These are phyloP conservation scores for Rugonectria rugulosa DNA, from an alignment of 2,329 filamentous ascomycete species.

Conservation along the genomic window DNA sequence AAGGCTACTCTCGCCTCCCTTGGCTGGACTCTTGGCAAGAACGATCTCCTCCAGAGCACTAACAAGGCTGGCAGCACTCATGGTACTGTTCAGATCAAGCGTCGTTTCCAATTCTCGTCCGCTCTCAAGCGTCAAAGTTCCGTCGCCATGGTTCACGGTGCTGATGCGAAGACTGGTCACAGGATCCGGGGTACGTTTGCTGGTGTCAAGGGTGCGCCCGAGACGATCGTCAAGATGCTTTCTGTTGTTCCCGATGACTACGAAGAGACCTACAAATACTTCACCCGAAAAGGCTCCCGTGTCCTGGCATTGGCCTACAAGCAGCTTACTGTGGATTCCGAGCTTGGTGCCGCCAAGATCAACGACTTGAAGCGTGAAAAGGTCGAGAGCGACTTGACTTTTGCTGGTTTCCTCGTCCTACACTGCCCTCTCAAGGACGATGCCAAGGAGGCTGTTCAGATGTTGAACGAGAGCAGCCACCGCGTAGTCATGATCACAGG, in stretches of 20 bases:
- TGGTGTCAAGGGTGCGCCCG: constrained; percentile 94
- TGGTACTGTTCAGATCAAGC: constrained; percentile 91
- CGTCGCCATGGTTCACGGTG: constrained; percentile 80
- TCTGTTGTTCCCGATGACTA: constrained; percentile 84
- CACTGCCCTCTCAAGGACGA: constrained; percentile 97
- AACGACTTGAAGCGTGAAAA: constrained; percentile 95
- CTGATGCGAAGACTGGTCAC: constrained; percentile 75
- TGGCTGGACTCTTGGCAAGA: constrained; percentile 90
- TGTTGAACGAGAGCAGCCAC: constrained; percentile 99
- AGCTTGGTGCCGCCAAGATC: constrained; percentile 83
- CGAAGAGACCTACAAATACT: constrained; percentile 98
- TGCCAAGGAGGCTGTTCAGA: constrained; percentile 89
- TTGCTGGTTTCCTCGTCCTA: constrained; percentile 94
- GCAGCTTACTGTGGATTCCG: constrained; percentile 81
- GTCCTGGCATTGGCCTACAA: constrained; percentile 95
- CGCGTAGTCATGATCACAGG: constrained; percentile 99
- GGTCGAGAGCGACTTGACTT: constrained; percentile 82
- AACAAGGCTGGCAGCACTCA: constrained; percentile 46
- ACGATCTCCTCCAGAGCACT: constrained; percentile 79
- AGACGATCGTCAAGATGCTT: constrained; percentile 96
- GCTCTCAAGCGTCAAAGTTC: constrained; percentile 96
- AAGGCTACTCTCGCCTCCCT: constrained; percentile 91
- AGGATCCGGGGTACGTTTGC: constrained; percentile 88
- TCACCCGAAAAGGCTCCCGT: constrained; percentile 93
- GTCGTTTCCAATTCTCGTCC: constrained; percentile 98